Evolutionary conservation across 306 rosid genomes (phyloP), one percentile per base, ranked within the genome.

Genomic region (Lathyrus oleraceus): DNA sequence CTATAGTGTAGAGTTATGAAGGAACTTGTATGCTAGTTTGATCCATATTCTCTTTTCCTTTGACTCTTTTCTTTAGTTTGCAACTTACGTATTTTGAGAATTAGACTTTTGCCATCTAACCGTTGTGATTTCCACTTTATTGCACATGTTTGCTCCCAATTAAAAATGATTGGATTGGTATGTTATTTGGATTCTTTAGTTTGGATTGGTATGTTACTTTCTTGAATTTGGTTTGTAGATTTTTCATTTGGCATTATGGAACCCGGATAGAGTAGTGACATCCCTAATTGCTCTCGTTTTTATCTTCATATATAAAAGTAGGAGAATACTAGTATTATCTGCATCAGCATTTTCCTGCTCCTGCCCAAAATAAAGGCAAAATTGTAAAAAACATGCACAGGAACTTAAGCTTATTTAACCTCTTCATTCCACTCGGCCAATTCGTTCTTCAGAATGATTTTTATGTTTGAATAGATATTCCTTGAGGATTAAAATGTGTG

Each of bases 1-100:
- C 9, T 23, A 11, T 14, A 13, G 2, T 54, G 32, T 54, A 43
- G 78, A 74, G 15, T 54, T 16, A 52, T 17, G 72, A 42, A 42
- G 49, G 49, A 42, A 43, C 49, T 57, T 65, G 12, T 65, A 36
- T 38, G 27, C 56, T 51, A 23, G 70, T 73, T 42, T 73, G 23
- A 63, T 64, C 65, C 57, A 52, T 72, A 43, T 21, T 47, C n/a
- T 25, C 42, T 35, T 58, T 20, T 47, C 36, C 23, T 17, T 58
- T 32, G 28, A 42, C 7, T 40, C 61, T 56, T 69, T 40, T 36
- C 52, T n/a, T 70, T 42, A 6, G 30, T 57, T 4, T 42, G 74
- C 14, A 42, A 27, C 74, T 35, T 54, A 6, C 14, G 74, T 70
- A 40, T 28, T 59, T 71, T 58, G 10, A 27, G 47, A 10, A 58